Conservation (phyloP, 1,139 yeast species). For the Candida sp. region DNA sequence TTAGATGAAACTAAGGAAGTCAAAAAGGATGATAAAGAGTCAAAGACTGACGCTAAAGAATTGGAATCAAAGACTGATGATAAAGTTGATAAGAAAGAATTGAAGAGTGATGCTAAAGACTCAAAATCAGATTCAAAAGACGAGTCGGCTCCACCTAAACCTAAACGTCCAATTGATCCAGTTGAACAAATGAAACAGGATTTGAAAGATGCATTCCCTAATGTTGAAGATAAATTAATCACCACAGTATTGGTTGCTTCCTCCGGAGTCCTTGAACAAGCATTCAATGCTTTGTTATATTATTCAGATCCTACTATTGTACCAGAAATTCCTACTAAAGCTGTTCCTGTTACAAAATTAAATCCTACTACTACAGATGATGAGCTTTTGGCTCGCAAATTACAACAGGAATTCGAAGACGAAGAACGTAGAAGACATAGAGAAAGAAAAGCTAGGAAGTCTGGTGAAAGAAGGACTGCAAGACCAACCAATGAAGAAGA, state of each 20-base stretch:
- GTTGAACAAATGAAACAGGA: constrained; percentile 48
- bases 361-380: constrained; percentile 47
- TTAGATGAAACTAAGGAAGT: too few species aligned
- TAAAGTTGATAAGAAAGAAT: constrained; percentile 9
- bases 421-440: constrained; percentile 36
- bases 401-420: constrained; percentile 67
- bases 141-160: constrained; percentile 59
- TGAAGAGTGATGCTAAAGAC: too few species aligned
- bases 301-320: constrained; percentile 73
- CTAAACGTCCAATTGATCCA: constrained; percentile 67
- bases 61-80: constrained; percentile 1
- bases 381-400: constrained; percentile 76
- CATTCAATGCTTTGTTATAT: constrained; percentile 82
- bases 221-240: constrained; percentile 62
- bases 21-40: too few species aligned
- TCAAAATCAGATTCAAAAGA: constrained; percentile 14
- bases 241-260: constrained; percentile 86
- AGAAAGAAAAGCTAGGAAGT: constrained; percentile 9
- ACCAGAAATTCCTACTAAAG: constrained; percentile 51
- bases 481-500: constrained; percentile 33
- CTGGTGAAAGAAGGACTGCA: constrained; percentile 8
- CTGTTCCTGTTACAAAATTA: constrained; percentile 8
- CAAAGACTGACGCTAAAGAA: too few species aligned
- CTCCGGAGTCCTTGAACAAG: constrained; percentile 74
- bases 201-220: constrained; percentile 81